Conservation (phyloP, 345 rosid species). For the Eucalyptus marginata region DNA sequence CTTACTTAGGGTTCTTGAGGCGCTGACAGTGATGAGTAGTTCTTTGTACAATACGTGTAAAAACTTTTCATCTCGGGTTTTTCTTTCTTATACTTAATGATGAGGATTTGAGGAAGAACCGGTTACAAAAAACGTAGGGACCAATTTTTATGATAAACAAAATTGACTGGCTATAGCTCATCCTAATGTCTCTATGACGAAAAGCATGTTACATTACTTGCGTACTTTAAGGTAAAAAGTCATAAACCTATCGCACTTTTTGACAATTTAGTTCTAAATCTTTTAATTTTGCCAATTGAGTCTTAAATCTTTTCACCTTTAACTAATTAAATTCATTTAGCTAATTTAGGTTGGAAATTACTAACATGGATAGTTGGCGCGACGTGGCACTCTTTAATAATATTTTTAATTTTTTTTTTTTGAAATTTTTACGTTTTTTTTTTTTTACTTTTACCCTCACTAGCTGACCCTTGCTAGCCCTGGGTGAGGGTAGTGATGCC, state of each 20-base stretch:
- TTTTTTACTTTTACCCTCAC: too few species aligned
- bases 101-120: not conserved
- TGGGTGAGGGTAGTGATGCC: fast-evolving
- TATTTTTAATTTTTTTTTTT: too few species aligned
- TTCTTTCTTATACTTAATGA: not conserved
- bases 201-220: fast-evolving
- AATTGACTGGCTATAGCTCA: not conserved
- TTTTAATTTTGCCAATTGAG: fast-evolving
- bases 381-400: fast-evolving
- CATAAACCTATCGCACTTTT: fast-evolving
- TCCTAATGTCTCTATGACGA: not conserved
- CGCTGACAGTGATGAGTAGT: not conserved
- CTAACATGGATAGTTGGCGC: fast-evolving
- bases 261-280: fast-evolving
- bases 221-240: too few species aligned
- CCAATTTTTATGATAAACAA: not conserved
- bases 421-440: too few species aligned
- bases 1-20: not conserved
- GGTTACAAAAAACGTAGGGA: not conserved
- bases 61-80: not conserved
- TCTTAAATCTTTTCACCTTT: fast-evolving
- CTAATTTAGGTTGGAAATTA: fast-evolving
- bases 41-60: not conserved
- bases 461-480: too few species aligned
- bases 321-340: fast-evolving